phyloP scores from a whole-genome alignment of 148 eudicot species.

The Chenopodium formosanum region DNA sequence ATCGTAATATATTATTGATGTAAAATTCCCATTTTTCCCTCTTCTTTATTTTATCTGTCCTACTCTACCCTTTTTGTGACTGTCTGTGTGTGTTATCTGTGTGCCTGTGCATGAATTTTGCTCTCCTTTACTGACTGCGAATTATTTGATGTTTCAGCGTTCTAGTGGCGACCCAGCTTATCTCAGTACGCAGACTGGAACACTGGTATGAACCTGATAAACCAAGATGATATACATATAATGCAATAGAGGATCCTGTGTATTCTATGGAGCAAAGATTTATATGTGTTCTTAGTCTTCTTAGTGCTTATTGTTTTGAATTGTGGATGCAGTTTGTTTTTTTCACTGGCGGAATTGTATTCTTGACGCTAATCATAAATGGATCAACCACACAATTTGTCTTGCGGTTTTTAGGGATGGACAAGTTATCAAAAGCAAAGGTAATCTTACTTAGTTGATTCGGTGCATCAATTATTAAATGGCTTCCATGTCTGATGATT shows the following conservation, averaged over 20 bases:
- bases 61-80: background rate
- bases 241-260: background rate
- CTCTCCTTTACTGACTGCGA: background rate
- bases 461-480: background rate
- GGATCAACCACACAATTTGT: slow-evolving; percentile 93
- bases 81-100: background rate
- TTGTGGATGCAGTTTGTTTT: slow-evolving; percentile 79
- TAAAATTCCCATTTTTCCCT: background rate
- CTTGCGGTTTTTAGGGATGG: slow-evolving; percentile 60
- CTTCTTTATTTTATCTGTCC: background rate
- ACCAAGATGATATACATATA: slow-evolving; percentile 1
- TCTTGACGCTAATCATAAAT: slow-evolving; percentile 76
- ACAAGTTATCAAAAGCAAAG: slow-evolving; percentile 70
- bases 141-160: slow-evolving; percentile 51
- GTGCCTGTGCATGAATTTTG: background rate
- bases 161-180: slow-evolving; percentile 52
- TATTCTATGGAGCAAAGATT: background rate
- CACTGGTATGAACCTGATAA: slow-evolving; percentile 56
- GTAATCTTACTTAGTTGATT: slow-evolving; percentile 35
- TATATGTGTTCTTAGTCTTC: slow-evolving; percentile 2
- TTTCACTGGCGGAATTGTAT: slow-evolving; percentile 92
- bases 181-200: slow-evolving; percentile 74
- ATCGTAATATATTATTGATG: background rate
- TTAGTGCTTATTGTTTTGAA: background rate
- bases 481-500: slow-evolving; percentile 3